Evolutionary conservation across 192 early-diverging fungal genomes (phyloP), one percentile per base, ranked within the genome.

Genomic region (Linnemannia hyalina): DNA sequence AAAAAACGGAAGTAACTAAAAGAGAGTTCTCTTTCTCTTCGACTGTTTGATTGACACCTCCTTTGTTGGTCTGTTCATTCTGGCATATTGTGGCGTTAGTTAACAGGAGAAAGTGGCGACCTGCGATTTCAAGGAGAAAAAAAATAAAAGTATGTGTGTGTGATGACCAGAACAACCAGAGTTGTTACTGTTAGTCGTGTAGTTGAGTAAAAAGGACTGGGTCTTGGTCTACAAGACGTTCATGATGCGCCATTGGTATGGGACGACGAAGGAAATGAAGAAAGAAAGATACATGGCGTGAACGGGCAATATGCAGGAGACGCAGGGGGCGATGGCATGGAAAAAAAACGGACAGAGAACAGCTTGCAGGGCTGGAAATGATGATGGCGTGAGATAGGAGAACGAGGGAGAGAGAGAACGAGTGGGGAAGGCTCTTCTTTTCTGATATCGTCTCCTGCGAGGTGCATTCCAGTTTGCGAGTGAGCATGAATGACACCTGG

Each of bases 81-180:
- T 29, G 29, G 60, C 26, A 65, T 65, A 65, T 65, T 65, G 60
- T 65, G 60, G 29, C 60, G 60, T 65, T 65, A 65, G 60, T 32
- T 3, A 65, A 13, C 26, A 65, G 60, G 60, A 65, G 60, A 65
- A 65, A 40, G 75, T 15, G 29, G 29, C 29, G 26, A 15, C 11
- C 60, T 7, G 23, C 11, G 10, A 65, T 65, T 32, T 65, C 60
- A 65, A 65, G 60, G 60, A 65, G 60, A 35, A 1, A 65, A 63
- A 32, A 32, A 29, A 3, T 40, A 65, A 65, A 60, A 60, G 18
- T 26, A 3, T 9, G 60, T 65, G 49, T 65, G 8, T 29, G 60
- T 65, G 60, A 29, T 65, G 57, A 29, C 57, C 26, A 63, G n/a
- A 63, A 63, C 57, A 63, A 29, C 23, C 57, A 63, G 22, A 29